Conservation (phyloP, 164 flowering plant species). For the Umbellularia californica region DNA sequence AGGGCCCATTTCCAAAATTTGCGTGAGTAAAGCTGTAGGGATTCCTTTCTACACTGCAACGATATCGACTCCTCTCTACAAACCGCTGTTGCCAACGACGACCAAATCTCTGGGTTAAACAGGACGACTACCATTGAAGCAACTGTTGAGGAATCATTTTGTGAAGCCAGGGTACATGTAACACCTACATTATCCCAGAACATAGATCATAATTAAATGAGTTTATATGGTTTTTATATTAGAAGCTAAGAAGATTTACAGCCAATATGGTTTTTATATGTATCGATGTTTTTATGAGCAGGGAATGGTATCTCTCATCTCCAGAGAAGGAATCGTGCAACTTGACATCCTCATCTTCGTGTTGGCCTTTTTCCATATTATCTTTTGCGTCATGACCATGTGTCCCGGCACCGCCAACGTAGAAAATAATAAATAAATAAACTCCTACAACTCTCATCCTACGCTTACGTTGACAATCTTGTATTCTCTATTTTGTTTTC, state of each 20-base stretch:
- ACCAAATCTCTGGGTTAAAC: constrained; percentile 4
- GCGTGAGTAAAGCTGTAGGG: constrained; percentile 32
- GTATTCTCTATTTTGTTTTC: too few relatives aligned
- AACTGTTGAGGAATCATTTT: background rate
- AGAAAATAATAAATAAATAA: background rate
- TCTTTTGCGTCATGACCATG: constrained; percentile 51
- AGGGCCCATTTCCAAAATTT: constrained; percentile 38
- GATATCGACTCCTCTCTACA: background rate
- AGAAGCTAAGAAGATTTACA: background rate
- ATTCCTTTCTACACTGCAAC: constrained; percentile 53
- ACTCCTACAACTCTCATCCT: background rate
- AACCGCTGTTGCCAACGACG: background rate
- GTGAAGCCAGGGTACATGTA: constrained; percentile 14
- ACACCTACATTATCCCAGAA: background rate
- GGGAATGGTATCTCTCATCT: constrained; percentile 59
- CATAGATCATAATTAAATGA: background rate
- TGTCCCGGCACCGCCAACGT: constrained; percentile 62
- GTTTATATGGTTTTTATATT: background rate
- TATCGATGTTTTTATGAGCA: constrained; percentile 15
- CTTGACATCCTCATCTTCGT: constrained; percentile 79
- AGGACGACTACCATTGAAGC: background rate
- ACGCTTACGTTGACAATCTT: too few relatives aligned
- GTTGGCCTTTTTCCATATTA: constrained; percentile 56
- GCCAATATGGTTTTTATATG: background rate
- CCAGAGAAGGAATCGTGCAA: constrained; percentile 60